Percentiles rank a stretch among this genome's conserved stretches.
phyloP scores from a whole-genome alignment of 2,329 filamentous ascomycete genomes.

The Endoconidiophora polonica region DNA sequence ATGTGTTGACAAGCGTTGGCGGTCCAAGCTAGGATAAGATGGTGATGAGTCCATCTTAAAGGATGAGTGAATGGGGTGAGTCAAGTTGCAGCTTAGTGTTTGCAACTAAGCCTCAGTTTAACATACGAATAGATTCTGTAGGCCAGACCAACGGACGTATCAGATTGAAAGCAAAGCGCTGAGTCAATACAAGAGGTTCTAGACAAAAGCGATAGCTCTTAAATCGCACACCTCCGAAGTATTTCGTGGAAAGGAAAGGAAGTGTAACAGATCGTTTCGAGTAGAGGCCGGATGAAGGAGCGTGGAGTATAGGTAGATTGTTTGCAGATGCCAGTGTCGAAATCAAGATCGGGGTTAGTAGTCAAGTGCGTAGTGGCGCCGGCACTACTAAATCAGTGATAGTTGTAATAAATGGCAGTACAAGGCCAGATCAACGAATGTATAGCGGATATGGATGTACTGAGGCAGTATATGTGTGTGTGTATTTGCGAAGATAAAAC shows the following conservation, averaged over 20 bases:
- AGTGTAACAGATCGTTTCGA: no score
- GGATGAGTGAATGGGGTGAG: neutral
- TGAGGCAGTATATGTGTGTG: neutral
- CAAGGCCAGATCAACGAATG: no score
- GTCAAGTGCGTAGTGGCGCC: no score
- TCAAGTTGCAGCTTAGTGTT: neutral
- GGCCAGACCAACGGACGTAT: neutral
- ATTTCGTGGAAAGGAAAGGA: no score
- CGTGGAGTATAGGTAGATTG: no score
- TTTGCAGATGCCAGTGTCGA: no score
- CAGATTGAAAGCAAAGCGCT: conserved; percentile 1
- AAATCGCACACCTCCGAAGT: no score
- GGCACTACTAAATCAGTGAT: no score
- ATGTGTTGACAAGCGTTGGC: conserved; percentile 26
- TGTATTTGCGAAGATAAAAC: neutral
- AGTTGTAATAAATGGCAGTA: no score
- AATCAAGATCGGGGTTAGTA: no score
- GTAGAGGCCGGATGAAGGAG: no score
- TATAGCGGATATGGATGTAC: no score
- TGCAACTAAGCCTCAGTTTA: neutral
- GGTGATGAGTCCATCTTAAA: conserved; percentile 17
- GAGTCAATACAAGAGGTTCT: conserved; percentile 1
- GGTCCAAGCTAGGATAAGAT: conserved; percentile 30
- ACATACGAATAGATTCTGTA: neutral
- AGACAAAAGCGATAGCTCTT: neutral